Evolutionary conservation across 441 rosid species (phyloP).

Genomic region (Gossypium armourianum): DNA sequence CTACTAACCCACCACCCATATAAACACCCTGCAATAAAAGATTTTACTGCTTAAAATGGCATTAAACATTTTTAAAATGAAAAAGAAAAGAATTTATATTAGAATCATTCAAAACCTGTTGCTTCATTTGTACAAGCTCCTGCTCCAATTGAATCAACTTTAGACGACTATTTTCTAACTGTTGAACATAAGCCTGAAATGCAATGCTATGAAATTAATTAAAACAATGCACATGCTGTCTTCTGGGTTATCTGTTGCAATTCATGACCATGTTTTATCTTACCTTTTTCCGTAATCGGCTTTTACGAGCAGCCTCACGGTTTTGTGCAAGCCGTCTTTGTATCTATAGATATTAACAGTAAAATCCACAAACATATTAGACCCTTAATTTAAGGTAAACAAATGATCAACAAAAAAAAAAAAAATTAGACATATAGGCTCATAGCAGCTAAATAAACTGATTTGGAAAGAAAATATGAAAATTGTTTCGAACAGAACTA

Average conservation of each 20-base stretch:
- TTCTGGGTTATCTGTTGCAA: neutral
- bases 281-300: slow-evolving; percentile 92
- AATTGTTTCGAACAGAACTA: neutral
- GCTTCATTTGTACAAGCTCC: slow-evolving; percentile 67
- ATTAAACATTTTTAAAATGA: neutral
- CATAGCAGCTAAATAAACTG: neutral
- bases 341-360: slow-evolving; percentile 31
- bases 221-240: slow-evolving; percentile 6
- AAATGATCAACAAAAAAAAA: neutral
- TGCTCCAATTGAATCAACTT: slow-evolving; percentile 74
- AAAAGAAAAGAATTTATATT: neutral
- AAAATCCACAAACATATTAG: slow-evolving; percentile 12
- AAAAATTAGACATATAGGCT: neutral
- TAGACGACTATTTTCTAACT: slow-evolving; percentile 69
- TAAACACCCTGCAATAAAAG: slow-evolving; percentile 43
- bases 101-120: slow-evolving; percentile 40
- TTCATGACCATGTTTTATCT: neutral
- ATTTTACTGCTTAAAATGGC: neutral
- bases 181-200: slow-evolving; percentile 83
- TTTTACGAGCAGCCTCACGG: slow-evolving; percentile 94
- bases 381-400: slow-evolving; percentile 14
- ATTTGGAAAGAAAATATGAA: neutral
- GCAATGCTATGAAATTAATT: slow-evolving; percentile 11
- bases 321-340: slow-evolving; percentile 93
- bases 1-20: slow-evolving; percentile 43